These are phyloP conservation scores for Alectoria sarmentosa DNA, from an alignment of 495 filamentous ascomycete genomes.

Conservation along the genomic window DNA sequence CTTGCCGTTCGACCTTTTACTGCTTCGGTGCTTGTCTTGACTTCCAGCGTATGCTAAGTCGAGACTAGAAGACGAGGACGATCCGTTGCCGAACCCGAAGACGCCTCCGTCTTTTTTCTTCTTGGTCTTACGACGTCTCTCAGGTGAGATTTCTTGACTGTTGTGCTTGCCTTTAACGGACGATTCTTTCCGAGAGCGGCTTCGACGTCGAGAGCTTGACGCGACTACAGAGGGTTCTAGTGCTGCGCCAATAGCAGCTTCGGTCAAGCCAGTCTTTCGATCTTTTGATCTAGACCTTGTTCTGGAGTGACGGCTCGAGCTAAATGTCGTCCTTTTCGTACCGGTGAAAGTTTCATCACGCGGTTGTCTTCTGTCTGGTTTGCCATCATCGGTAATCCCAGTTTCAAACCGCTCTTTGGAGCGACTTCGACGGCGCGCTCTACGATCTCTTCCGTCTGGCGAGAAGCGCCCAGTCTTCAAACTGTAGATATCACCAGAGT, in stretches of 20 bases:
- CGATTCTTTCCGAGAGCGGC: conserved; percentile 29
- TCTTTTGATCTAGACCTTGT: conserved; percentile 42
- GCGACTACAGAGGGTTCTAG: conserved; percentile 39
- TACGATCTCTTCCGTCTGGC: conserved; percentile 36
- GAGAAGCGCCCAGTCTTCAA: conserved; percentile 42
- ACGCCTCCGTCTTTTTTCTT: conserved; percentile 41
- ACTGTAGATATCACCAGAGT: conserved; percentile 56
- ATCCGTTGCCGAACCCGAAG: conserved; percentile 54
- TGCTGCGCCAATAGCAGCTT: conserved; percentile 41
- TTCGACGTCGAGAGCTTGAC: conserved; percentile 30
- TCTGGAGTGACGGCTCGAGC: conserved; percentile 21
- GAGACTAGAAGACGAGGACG: conserved; percentile 51
- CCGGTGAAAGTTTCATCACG: conserved; percentile 9
- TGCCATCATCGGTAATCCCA: conserved; percentile 27
- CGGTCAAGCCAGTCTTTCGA: conserved; percentile 33
- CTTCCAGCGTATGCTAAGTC: conserved; percentile 45
- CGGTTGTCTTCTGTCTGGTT: conserved; percentile 20
- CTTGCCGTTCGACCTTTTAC: conserved; percentile 31
- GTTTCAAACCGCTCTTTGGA: conserved; percentile 33
- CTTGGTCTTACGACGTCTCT: conserved; percentile 27
- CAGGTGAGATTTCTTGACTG: conserved; percentile 20
- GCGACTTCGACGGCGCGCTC: conserved; percentile 26
- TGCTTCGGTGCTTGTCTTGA: conserved; percentile 31
- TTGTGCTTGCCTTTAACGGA: conserved; percentile 20
- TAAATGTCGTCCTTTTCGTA: conserved; percentile 12